phyloP scores from a whole-genome alignment of 148 eudicot genomes.

The Cornus controversa region DNA sequence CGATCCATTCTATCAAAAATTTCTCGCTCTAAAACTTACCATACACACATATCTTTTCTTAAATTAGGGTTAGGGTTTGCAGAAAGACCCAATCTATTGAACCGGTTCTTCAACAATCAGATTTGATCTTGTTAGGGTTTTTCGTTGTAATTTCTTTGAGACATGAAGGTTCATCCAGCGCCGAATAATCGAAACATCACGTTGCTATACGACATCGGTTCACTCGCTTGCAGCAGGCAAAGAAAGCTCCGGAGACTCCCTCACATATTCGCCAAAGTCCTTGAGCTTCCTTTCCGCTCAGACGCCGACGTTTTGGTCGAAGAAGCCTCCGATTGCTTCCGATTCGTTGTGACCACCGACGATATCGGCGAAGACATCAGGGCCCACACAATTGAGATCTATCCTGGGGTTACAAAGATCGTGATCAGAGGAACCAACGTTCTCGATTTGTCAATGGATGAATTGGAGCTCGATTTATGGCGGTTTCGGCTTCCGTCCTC shows the following conservation, averaged over 20 bases:
- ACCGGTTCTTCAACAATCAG: neutral
- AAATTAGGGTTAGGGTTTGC: slow-evolving; percentile 7
- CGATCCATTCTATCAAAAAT: neutral
- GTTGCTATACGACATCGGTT: slow-evolving; percentile 28
- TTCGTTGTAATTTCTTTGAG: neutral
- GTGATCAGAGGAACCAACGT: slow-evolving; percentile 45
- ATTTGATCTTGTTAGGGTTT: neutral
- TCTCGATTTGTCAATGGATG: slow-evolving; percentile 29
- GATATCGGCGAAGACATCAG: slow-evolving; percentile 43
- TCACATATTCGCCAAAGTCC: slow-evolving; percentile 84
- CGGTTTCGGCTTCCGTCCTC: slow-evolving; percentile 60
- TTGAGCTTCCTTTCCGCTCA: slow-evolving; percentile 80
- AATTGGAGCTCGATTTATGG: slow-evolving; percentile 72
- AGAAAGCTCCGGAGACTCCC: slow-evolving; percentile 86
- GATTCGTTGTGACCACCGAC: slow-evolving; percentile 55
- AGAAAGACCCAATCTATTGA: neutral
- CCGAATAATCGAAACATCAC: slow-evolving; percentile 24
- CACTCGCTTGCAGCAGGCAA: slow-evolving; percentile 32
- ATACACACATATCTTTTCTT: neutral
- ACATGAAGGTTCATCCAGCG: slow-evolving; percentile 37
- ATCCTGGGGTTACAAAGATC: slow-evolving; percentile 86
- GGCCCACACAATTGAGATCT: slow-evolving; percentile 66
- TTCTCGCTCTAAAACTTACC: neutral
- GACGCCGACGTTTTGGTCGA: slow-evolving; percentile 70
- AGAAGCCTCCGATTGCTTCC: slow-evolving; percentile 51